Percentiles rank a stretch among this genome's conserved stretches.
Evolutionary conservation across 1,139 yeast species (phyloP).

Genomic region (Yamadazyma mexicana): DNA sequence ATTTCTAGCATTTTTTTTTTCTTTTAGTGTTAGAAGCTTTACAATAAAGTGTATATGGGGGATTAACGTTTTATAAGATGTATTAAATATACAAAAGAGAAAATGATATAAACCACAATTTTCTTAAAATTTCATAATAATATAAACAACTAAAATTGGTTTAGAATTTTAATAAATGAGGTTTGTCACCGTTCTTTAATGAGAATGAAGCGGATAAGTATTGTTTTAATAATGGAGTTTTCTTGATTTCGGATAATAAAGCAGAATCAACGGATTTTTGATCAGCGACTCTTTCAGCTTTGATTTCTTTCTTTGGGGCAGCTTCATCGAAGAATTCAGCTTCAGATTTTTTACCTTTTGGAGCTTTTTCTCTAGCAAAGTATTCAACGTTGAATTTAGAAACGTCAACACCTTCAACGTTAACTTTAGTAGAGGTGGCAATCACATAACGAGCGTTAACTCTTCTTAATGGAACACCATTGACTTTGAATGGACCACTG

Average conservation of each 20-base stretch:
- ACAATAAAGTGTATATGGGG: too few species aligned
- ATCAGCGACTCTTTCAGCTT: slow-evolving; percentile 96
- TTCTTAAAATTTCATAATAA: slow-evolving; percentile 15
- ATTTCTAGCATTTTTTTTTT: neutral
- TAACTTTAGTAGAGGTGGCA: slow-evolving; percentile 95
- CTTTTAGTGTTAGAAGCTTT: too few species aligned
- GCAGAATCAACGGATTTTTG: slow-evolving; percentile 97
- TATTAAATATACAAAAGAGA: slow-evolving; percentile 39
- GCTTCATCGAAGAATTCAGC: slow-evolving; percentile 93
- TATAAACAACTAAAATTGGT: slow-evolving; percentile 15
- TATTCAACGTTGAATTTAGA: slow-evolving; percentile 93
- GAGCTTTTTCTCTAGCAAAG: slow-evolving; percentile 94
- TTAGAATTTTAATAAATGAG: slow-evolving; percentile 98
- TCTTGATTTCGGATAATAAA: slow-evolving; percentile 90
- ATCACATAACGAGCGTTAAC: slow-evolving; percentile 98
- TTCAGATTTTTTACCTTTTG: slow-evolving; percentile 79
- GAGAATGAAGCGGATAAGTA: slow-evolving; percentile 97
- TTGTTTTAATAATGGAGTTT: slow-evolving; percentile 97
- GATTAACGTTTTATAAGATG: slow-evolving; percentile 22
- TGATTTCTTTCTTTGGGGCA: slow-evolving; percentile 82
- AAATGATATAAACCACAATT: slow-evolving; percentile 17
- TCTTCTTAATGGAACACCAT: slow-evolving; percentile 99
- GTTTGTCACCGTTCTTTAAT: slow-evolving; percentile 98
- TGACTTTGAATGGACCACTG: slow-evolving; percentile 99
- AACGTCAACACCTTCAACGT: slow-evolving; percentile 78